Evolutionary conservation across 2,329 filamentous ascomycete genomes (phyloP).

Genomic region (Xylaria sp.): DNA sequence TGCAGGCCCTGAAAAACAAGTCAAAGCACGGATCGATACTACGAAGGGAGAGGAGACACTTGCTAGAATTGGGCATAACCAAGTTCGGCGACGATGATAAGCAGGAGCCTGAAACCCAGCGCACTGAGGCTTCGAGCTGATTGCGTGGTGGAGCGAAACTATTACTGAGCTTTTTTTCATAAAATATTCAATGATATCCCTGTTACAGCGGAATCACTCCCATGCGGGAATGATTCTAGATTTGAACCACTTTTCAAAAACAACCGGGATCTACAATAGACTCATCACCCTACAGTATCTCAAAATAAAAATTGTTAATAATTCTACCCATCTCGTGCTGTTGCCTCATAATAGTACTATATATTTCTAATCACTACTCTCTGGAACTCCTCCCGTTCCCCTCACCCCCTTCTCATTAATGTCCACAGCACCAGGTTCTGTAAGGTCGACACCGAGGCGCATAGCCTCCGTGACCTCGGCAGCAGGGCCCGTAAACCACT

Average conservation of each 20-base stretch:
- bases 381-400: background rate
- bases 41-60: conserved; percentile 45
- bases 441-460: conserved; percentile 58
- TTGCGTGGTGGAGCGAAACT: conserved; percentile 41
- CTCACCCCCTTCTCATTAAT: conserved; percentile 38
- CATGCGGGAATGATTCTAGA: background rate
- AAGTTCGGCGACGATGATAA: conserved; percentile 61
- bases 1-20: conserved; percentile 51
- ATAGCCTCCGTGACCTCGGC: conserved; percentile 62
- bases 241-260: conserved; percentile 4
- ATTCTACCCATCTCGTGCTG: background rate
- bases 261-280: background rate
- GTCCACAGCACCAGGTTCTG: conserved; percentile 57
- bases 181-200: conserved; percentile 17
- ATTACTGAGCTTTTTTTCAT: conserved; percentile 9
- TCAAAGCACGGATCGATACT: conserved; percentile 51
- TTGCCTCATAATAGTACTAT: background rate
- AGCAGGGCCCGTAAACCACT: conserved; percentile 67
- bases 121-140: conserved; percentile 45
- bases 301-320: conserved; percentile 3
- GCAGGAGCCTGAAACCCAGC: conserved; percentile 53
- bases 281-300: background rate
- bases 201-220: background rate
- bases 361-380: conserved; percentile 19
- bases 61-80: conserved; percentile 67